Percentiles rank a stretch among this genome's conserved stretches.
These are phyloP conservation scores for Beta vulgaris DNA, from an alignment of 148 eudicot genomes.

Conservation along the genomic window DNA sequence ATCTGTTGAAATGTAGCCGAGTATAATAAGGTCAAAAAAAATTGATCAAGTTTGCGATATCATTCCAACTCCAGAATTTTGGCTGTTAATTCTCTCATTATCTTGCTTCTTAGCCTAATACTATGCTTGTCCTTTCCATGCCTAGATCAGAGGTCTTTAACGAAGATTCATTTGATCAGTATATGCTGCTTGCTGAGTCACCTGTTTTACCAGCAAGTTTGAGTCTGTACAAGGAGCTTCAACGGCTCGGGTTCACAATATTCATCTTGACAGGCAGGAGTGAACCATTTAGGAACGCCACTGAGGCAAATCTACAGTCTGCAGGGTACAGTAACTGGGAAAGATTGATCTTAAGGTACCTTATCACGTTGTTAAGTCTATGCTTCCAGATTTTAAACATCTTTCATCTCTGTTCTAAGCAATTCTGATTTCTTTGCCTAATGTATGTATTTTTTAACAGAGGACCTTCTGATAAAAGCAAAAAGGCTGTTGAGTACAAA, in stretches of 20 bases:
- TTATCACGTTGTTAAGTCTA: background rate
- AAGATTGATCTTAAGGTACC: conserved; percentile 69
- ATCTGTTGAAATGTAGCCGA: background rate
- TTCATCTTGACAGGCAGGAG: conserved; percentile 76
- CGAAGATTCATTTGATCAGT: conserved; percentile 47
- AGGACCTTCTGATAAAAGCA: conserved; percentile 51
- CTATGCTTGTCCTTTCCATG: background rate
- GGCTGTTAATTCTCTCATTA: background rate
- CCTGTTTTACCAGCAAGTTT: conserved; percentile 73
- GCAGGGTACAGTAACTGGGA: conserved; percentile 72
- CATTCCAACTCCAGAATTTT: background rate
- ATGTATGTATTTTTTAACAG: conserved; percentile 33
- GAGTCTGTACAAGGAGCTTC: conserved; percentile 64
- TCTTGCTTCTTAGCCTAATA: conserved; percentile 1
- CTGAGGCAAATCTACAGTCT: conserved; percentile 45
- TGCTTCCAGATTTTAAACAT: background rate
- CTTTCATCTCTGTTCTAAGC: background rate
- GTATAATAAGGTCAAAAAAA: background rate
- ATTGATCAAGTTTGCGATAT: background rate
- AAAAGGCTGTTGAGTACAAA: conserved; percentile 57
- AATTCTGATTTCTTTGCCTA: background rate
- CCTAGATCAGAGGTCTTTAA: conserved; percentile 55
- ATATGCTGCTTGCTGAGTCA: conserved; percentile 58
- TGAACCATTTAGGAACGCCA: conserved; percentile 54
- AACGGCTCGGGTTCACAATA: conserved; percentile 60